A percentile compares a stretch with the other conserved stretches of the same genome.
phyloP scores from a whole-genome alignment of 192 early-diverging fungal genomes.

The Coemansia sp. region DNA sequence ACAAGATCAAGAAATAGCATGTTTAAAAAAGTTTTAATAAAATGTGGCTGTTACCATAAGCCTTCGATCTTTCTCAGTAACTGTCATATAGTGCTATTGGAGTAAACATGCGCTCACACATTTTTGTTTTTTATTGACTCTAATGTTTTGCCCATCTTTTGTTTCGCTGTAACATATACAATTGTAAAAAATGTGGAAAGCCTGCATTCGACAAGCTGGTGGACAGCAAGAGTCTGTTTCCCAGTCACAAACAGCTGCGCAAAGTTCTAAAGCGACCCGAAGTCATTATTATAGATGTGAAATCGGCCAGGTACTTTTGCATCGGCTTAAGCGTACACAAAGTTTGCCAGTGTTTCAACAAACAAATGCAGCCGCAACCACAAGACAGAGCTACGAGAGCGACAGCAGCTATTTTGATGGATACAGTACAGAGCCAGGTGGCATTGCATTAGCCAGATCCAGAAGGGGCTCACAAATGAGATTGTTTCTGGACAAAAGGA shows the following conservation, averaged over 20 bases:
- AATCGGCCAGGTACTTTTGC: not conserved
- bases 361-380: not conserved
- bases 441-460: not conserved
- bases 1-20: not conserved
- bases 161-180: too few species aligned
- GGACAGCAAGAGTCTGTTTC: not conserved
- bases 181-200: slow-evolving; percentile 1
- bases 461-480: not conserved
- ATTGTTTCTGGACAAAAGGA: not conserved
- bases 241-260: not conserved
- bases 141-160: too few species aligned
- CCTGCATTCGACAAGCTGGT: not conserved
- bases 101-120: too few species aligned
- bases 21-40: too few species aligned
- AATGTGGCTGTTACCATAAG: not conserved
- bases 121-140: too few species aligned
- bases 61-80: too few species aligned
- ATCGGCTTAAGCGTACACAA: not conserved
- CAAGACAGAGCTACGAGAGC: not conserved
- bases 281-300: not conserved
- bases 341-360: not conserved
- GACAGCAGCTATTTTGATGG: not conserved
- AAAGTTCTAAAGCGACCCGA: not conserved
- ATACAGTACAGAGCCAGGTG: not conserved
- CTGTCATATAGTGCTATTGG: too few species aligned